A percentile compares a stretch with the other conserved stretches of the same genome.
These are phyloP conservation scores for Zymoseptoria brevis DNA, from an alignment of 2,329 filamentous ascomycete species.

Conservation along the genomic window DNA sequence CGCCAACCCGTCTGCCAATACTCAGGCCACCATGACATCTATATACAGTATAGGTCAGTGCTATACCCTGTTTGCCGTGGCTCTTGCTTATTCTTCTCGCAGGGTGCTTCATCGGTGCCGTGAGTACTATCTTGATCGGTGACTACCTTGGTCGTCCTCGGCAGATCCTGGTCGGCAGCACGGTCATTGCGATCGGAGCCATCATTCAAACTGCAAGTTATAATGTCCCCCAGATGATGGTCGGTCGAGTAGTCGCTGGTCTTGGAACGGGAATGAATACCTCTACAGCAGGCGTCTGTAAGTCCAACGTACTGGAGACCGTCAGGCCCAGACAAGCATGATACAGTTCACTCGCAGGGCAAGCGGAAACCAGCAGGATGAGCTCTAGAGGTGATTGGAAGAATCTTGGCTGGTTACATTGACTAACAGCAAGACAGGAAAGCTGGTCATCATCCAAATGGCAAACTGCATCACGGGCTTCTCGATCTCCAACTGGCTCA, in stretches of 20 bases:
- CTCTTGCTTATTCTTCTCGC: not conserved
- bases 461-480: constrained; percentile 45
- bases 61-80: too few species aligned
- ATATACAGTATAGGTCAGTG: constrained; percentile 31
- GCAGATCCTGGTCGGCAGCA: constrained; percentile 36
- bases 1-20: constrained; percentile 27
- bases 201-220: constrained; percentile 37
- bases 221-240: constrained; percentile 35
- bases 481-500: constrained; percentile 43
- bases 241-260: constrained; percentile 40
- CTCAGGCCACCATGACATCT: constrained; percentile 33
- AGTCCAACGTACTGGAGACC: not conserved
- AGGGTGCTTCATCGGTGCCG: constrained; percentile 39
- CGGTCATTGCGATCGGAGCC: constrained; percentile 38
- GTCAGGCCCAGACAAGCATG: not conserved
- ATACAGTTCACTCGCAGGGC: constrained; percentile 23
- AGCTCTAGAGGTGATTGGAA: constrained; percentile 31
- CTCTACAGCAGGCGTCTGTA: constrained; percentile 40
- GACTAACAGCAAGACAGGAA: constrained; percentile 18
- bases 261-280: constrained; percentile 44
- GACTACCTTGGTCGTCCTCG: constrained; percentile 39
- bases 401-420: too few species aligned
- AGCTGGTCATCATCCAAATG: constrained; percentile 46
- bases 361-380: constrained; percentile 43
- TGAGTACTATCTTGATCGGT: constrained; percentile 34